phyloP scores from a whole-genome alignment of 768 basidiomycete species.

The Dioszegia aurantiaca region DNA sequence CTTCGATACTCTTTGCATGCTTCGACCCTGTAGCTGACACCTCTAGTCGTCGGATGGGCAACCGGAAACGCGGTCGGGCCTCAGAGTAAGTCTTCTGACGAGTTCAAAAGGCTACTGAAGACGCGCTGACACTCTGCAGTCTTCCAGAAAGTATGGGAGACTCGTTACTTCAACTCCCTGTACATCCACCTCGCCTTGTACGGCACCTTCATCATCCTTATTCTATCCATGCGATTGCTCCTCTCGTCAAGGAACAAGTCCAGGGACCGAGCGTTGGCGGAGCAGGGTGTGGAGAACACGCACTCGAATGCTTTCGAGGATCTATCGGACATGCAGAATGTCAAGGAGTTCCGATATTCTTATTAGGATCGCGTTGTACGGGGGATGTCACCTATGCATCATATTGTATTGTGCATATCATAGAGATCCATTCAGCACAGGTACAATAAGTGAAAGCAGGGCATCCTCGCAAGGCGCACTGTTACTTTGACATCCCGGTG shows the following conservation, averaged over 20 bases:
- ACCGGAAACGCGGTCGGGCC: slow-evolving; percentile 59
- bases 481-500: too few relatives aligned
- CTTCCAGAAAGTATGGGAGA: slow-evolving; percentile 57
- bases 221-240: slow-evolving; percentile 54
- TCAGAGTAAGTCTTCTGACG: slow-evolving; percentile 44
- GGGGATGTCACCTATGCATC: too few relatives aligned
- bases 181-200: slow-evolving; percentile 57
- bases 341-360: background rate
- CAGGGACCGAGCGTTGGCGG: background rate
- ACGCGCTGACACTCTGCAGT: slow-evolving; percentile 43
- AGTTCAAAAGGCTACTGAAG: too few relatives aligned
- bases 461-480: too few relatives aligned
- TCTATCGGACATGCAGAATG: slow-evolving; percentile 32
- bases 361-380: too few relatives aligned
- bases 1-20: too few relatives aligned
- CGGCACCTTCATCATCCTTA: slow-evolving; percentile 54
- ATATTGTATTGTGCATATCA: too few relatives aligned
- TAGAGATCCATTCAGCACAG: too few relatives aligned
- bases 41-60: slow-evolving; percentile 56
- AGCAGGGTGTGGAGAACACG: slow-evolving; percentile 5
- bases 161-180: slow-evolving; percentile 58
- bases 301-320: slow-evolving; percentile 27
- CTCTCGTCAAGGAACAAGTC: slow-evolving; percentile 54
- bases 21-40: slow-evolving; percentile 36
- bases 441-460: too few relatives aligned